Evolutionary conservation across 2,329 filamentous ascomycete species (phyloP).

Genomic region (Hypoxylon sp.): DNA sequence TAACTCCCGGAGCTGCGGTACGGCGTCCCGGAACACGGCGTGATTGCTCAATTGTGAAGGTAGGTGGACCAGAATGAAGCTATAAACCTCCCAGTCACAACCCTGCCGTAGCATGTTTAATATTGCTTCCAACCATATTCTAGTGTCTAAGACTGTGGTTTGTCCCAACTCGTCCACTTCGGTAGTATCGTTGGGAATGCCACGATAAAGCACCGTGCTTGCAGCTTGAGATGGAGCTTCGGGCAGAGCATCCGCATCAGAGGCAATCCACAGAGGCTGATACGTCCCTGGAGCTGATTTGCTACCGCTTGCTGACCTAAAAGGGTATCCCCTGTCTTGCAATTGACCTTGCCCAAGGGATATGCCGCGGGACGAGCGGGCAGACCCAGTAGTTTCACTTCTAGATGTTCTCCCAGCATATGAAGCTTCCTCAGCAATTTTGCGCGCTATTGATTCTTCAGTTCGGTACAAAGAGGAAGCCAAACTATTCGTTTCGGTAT

Average conservation of each 20-base stretch:
- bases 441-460: slow-evolving; percentile 66
- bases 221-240: slow-evolving; percentile 62
- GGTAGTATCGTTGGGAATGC: slow-evolving; percentile 45
- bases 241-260: slow-evolving; percentile 70
- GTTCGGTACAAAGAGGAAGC: slow-evolving; percentile 80
- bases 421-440: slow-evolving; percentile 66
- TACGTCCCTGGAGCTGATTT: slow-evolving; percentile 57
- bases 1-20: slow-evolving; percentile 81
- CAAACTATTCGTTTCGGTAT: slow-evolving; percentile 80
- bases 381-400: slow-evolving; percentile 60
- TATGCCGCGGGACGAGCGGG: slow-evolving; percentile 65
- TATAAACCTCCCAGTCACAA: slow-evolving; percentile 92
- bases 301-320: slow-evolving; percentile 61
- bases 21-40: slow-evolving; percentile 82
- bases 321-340: slow-evolving; percentile 60
- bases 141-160: slow-evolving; percentile 69
- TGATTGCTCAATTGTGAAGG: slow-evolving; percentile 92
- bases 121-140: slow-evolving; percentile 82
- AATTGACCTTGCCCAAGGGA: slow-evolving; percentile 66
- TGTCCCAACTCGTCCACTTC: slow-evolving; percentile 43
- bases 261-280: slow-evolving; percentile 71
- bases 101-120: slow-evolving; percentile 81
- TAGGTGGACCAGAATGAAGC: slow-evolving; percentile 88
- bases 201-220: slow-evolving; percentile 68
- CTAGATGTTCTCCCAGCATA: slow-evolving; percentile 62